phyloP scores from a whole-genome alignment of 2,329 filamentous ascomycete species.

The Plectosphaerella plurivora region DNA sequence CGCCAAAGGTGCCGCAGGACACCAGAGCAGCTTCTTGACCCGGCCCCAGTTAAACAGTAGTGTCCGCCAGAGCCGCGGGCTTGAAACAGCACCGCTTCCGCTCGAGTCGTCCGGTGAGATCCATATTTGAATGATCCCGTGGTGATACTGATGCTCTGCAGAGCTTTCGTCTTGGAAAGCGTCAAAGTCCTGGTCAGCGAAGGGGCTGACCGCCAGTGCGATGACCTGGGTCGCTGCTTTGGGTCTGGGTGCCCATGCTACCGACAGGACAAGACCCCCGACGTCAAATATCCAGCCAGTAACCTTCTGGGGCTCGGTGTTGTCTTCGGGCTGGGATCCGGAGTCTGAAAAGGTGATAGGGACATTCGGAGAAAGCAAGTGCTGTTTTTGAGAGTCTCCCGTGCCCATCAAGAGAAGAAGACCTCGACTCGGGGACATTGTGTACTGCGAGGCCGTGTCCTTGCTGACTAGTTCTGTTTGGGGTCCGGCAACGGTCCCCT shows the following conservation, averaged over 20 bases:
- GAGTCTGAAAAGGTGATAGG: no score
- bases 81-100: constrained; percentile 16
- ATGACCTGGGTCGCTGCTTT: constrained; percentile 39
- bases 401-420: constrained; percentile 30
- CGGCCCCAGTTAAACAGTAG: constrained; percentile 48
- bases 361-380: constrained; percentile 18
- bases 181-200: constrained; percentile 42
- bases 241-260: constrained; percentile 46
- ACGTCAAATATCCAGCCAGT: constrained; percentile 50
- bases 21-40: constrained; percentile 48
- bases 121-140: constrained; percentile 50
- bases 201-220: constrained; percentile 46
- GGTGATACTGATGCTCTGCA: constrained; percentile 30
- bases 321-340: no score
- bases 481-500: background rate
- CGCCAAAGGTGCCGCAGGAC: constrained; percentile 33
- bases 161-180: constrained; percentile 27
- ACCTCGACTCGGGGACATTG: constrained; percentile 14
- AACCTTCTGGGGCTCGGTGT: no score
- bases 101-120: constrained; percentile 6
- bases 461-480: constrained; percentile 3
- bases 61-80: constrained; percentile 35
- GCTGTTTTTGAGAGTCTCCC: constrained; percentile 21
- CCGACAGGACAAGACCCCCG: constrained; percentile 46
- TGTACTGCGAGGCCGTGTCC: constrained; percentile 23